phyloP scores from a whole-genome alignment of 2,329 filamentous ascomycete genomes.

The Chaetomiaceae sp. region DNA sequence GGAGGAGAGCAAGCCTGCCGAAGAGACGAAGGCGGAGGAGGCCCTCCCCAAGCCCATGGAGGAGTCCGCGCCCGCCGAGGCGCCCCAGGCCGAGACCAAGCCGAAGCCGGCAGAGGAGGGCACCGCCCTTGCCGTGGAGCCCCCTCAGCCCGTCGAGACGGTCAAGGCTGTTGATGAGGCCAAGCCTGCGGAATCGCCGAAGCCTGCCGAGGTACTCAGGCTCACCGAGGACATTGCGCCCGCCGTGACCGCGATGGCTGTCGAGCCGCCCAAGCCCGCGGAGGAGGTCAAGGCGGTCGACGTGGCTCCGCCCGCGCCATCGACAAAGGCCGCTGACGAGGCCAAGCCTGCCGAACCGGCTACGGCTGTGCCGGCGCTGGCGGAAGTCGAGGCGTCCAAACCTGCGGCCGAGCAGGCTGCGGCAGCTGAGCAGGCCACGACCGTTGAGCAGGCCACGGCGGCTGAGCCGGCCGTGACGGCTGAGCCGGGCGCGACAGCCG shows the following conservation, averaged over 20 bases:
- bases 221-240: constrained; percentile 14
- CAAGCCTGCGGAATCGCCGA: constrained; percentile 2
- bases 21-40: constrained; percentile 1
- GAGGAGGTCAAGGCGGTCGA: constrained; percentile 13
- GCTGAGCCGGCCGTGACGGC: no score
- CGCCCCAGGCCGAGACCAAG: constrained; percentile 26
- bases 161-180: constrained; percentile 55
- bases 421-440: no score
- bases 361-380: not conserved
- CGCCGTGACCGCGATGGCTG: constrained; percentile 24
- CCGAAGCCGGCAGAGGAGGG: constrained; percentile 38
- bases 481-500: no score
- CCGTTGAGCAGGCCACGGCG: no score
- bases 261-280: constrained; percentile 49
- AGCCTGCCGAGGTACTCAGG: constrained; percentile 12
- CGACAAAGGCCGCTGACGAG: not conserved
- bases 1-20: no score
- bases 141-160: constrained; percentile 48
- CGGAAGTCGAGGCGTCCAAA: constrained; percentile 6
- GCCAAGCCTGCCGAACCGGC: constrained; percentile 1
- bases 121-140: constrained; percentile 50
- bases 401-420: no score
- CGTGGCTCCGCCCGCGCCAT: not conserved
- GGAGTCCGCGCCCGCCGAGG: constrained; percentile 20
- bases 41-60: no score